Conservation (phyloP, 2,329 filamentous ascomycete genomes). For the Fusarium scirpi region DNA sequence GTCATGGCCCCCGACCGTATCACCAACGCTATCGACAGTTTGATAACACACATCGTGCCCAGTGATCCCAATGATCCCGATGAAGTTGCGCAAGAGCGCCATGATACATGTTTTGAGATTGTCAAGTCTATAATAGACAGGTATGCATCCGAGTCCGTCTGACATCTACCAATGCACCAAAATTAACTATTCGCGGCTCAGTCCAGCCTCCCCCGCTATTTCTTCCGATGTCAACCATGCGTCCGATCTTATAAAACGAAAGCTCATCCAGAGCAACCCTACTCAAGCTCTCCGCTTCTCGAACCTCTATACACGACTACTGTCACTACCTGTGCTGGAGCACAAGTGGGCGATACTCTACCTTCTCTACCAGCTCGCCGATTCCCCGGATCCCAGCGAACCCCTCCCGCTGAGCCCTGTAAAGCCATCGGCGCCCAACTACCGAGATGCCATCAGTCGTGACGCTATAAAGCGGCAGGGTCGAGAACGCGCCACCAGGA, state of each 20-base stretch:
- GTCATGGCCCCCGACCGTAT: conserved; percentile 75
- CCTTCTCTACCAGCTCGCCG: conserved; percentile 85
- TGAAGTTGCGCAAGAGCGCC: conserved; percentile 74
- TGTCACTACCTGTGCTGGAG: conserved; percentile 90
- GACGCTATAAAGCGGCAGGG: conserved; percentile 55
- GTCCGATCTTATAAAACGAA: conserved; percentile 90
- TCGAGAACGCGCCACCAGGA: conserved; percentile 52
- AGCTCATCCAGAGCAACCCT: conserved; percentile 81
- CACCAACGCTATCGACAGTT: conserved; percentile 80
- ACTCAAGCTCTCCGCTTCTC: conserved; percentile 86
- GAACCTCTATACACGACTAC: conserved; percentile 88
- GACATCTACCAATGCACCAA: background rate
- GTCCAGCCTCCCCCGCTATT: conserved; percentile 65
- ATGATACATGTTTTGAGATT: conserved; percentile 70
- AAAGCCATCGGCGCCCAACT: conserved; percentile 55
- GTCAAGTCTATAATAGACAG: conserved; percentile 65
- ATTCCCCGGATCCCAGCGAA: conserved; percentile 69
- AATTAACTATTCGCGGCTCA: conserved; percentile 42
- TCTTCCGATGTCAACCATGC: conserved; percentile 88
- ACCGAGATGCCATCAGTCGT: conserved; percentile 53
- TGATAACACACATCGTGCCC: conserved; percentile 81
- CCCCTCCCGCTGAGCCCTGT: conserved; percentile 61
- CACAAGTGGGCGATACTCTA: conserved; percentile 98
- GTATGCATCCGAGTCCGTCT: conserved; percentile 49
- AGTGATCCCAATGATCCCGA: conserved; percentile 74